phyloP scores from a whole-genome alignment of 768 basidiomycete species.

The Suillus fuscotomentosus region DNA sequence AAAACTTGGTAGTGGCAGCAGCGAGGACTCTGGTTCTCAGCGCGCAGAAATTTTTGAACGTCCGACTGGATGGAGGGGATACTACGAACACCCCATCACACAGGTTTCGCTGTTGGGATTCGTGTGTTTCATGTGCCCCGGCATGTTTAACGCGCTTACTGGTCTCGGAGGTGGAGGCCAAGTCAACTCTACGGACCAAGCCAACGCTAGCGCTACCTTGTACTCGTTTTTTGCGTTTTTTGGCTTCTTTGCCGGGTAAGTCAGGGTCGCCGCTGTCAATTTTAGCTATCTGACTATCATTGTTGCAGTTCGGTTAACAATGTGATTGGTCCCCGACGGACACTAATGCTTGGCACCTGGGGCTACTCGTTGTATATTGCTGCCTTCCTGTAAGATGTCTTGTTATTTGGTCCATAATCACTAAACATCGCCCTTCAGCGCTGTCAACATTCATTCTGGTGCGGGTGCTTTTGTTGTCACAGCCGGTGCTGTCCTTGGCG shows the following conservation, averaged over 20 bases:
- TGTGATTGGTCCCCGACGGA: conserved; percentile 49
- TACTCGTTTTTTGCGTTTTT: conserved; percentile 63
- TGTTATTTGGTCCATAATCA: background rate
- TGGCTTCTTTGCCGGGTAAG: conserved; percentile 71
- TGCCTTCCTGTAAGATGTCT: conserved; percentile 38
- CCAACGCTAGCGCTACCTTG: conserved; percentile 66
- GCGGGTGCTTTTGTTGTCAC: conserved; percentile 45
- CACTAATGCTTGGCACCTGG: conserved; percentile 48
- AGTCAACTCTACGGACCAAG: conserved; percentile 57
- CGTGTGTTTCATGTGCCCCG: conserved; percentile 58
- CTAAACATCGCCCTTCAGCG: conserved; percentile 37
- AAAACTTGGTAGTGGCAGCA: conserved; percentile 21
- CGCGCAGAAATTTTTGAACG: conserved; percentile 38
- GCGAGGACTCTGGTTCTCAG: conserved; percentile 28
- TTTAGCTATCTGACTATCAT: background rate
- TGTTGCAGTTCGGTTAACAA: conserved; percentile 69
- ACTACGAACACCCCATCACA: conserved; percentile 51
- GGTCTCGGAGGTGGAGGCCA: conserved; percentile 83
- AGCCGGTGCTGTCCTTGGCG: conserved; percentile 49
- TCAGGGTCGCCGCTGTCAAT: background rate
- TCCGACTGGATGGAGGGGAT: conserved; percentile 49
- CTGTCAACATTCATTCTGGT: conserved; percentile 36
- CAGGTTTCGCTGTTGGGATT: conserved; percentile 59
- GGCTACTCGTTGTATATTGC: conserved; percentile 54
- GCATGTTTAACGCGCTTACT: conserved; percentile 77